Conservation (phyloP, 495 filamentous ascomycete species). For the Neurospora sp. region DNA sequence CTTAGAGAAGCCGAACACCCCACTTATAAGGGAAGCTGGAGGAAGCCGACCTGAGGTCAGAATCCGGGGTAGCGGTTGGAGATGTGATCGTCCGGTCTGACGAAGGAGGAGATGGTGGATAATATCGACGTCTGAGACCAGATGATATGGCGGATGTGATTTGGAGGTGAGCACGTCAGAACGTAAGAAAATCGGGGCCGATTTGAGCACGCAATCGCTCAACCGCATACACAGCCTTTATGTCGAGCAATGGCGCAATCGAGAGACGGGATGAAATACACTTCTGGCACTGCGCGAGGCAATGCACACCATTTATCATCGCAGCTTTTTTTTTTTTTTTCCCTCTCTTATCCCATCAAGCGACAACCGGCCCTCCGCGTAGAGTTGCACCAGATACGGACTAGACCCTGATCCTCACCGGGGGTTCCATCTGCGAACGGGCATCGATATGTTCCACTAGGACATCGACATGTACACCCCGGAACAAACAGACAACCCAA, state of each 20-base stretch:
- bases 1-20: background rate
- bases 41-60: background rate
- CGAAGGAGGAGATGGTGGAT: background rate
- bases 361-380: background rate
- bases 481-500: background rate
- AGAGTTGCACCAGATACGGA: background rate
- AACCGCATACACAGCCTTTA: background rate
- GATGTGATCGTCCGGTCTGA: background rate
- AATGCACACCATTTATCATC: background rate
- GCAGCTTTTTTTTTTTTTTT: background rate
- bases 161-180: background rate
- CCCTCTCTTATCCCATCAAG: background rate
- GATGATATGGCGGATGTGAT: background rate
- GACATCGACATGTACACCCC: background rate
- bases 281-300: background rate
- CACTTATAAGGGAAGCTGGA: background rate
- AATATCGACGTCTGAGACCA: background rate
- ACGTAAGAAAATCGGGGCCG: background rate
- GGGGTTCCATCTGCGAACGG: background rate
- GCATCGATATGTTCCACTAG: background rate
- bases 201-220: background rate
- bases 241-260: background rate
- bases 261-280: background rate
- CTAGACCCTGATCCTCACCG: background rate
- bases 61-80: background rate